These are phyloP conservation scores for Debaryomyces prosopidis DNA, from an alignment of 805 yeast species.

Conservation along the genomic window DNA sequence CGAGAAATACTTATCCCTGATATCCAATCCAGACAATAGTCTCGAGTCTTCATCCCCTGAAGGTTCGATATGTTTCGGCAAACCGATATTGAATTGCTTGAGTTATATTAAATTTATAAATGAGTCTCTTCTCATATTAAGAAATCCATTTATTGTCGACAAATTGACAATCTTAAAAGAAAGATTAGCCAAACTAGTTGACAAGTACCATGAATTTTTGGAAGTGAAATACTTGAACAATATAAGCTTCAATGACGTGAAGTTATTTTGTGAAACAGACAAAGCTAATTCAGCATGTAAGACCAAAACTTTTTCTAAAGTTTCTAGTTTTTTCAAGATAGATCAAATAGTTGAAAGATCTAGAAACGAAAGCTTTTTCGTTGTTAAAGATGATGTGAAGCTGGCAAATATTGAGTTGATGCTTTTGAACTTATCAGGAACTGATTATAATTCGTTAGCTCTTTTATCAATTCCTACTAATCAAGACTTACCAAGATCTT, in stretches of 20 bases:
- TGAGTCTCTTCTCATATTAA: conserved; percentile 17
- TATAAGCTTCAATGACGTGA: conserved; percentile 37
- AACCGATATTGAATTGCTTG: conserved; percentile 32
- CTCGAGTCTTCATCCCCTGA: conserved; percentile 12
- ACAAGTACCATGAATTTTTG: conserved; percentile 11
- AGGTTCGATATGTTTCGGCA: conserved; percentile 15
- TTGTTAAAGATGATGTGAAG: conserved; percentile 10
- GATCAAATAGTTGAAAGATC: conserved; percentile 39
- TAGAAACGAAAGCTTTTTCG: conserved; percentile 18
- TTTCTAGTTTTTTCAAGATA: conserved; percentile 38
- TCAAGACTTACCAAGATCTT: conserved; percentile 22
- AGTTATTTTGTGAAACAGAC: conserved; percentile 22
- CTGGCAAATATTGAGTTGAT: conserved; percentile 29
- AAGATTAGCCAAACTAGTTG: conserved; percentile 17
- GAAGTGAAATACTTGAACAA: conserved; percentile 24
- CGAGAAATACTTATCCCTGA: conserved; percentile 23
- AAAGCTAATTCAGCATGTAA: not conserved
- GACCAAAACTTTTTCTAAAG: conserved; percentile 11
- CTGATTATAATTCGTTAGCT: conserved; percentile 38
- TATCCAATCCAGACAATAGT: conserved; percentile 4
- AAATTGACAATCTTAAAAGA: conserved; percentile 19
- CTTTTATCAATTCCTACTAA: conserved; percentile 25
- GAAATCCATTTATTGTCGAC: conserved; percentile 42
- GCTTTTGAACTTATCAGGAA: conserved; percentile 30
- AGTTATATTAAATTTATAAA: conserved; percentile 31